Conservation (phyloP, 2,329 filamentous ascomycete genomes). For the Xylaria sp. region DNA sequence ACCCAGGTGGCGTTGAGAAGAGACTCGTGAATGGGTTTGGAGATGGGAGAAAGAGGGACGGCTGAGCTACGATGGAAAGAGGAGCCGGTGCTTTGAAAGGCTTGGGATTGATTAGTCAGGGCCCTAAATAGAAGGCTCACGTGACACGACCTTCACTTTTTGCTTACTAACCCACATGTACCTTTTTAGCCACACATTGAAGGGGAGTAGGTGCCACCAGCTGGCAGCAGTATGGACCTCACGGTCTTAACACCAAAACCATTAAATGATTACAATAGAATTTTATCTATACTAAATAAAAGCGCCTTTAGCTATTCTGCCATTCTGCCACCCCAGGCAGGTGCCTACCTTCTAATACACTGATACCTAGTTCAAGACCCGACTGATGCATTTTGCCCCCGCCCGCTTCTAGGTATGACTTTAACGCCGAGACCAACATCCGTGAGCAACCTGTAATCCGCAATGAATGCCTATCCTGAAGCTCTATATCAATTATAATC, state of each 20-base stretch:
- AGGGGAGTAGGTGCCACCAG: not conserved
- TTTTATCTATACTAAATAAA: too few species aligned
- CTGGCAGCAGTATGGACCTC: not conserved
- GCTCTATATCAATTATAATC: slow-evolving; percentile 2
- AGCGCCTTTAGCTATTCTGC: too few species aligned
- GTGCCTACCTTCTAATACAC: too few species aligned
- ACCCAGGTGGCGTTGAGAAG: slow-evolving; percentile 2
- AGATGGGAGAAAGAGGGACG: slow-evolving; percentile 20
- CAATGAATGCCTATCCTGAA: slow-evolving; percentile 13
- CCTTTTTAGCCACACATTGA: not conserved
- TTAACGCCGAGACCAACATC: not conserved
- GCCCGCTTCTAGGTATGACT: not conserved
- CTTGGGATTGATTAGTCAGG: slow-evolving; percentile 31
- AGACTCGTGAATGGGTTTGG: slow-evolving; percentile 9
- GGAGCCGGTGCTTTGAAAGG: slow-evolving; percentile 33
- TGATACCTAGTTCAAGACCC: not conserved
- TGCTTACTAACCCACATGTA: too few species aligned
- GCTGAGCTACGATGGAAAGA: slow-evolving; percentile 15
- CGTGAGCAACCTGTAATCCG: not conserved
- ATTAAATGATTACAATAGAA: too few species aligned
- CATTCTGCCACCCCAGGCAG: too few species aligned
- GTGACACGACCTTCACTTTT: slow-evolving; percentile 19
- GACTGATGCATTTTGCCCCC: not conserved
- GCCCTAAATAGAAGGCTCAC: slow-evolving; percentile 24
- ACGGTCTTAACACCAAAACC: too few species aligned